These are phyloP conservation scores for Urtica urens DNA, from an alignment of 306 rosid species.

Conservation along the genomic window DNA sequence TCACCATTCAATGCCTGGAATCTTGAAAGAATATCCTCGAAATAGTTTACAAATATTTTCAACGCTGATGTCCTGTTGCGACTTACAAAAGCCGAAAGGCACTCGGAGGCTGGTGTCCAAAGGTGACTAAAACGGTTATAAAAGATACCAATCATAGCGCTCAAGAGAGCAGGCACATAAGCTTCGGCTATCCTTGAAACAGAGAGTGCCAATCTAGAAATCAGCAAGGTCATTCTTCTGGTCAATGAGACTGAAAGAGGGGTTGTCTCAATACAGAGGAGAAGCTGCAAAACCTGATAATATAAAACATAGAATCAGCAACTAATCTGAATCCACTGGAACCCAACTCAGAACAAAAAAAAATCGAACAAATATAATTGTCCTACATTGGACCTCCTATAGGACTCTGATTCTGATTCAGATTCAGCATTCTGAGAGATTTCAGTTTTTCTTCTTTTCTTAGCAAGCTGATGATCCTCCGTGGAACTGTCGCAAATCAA, in stretches of 20 bases:
- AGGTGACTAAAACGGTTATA: conserved; percentile 60
- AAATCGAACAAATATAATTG: conserved; percentile 7
- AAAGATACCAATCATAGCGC: conserved; percentile 61
- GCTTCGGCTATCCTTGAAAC: conserved; percentile 44
- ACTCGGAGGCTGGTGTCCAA: conserved; percentile 71
- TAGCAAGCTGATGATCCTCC: conserved; percentile 36
- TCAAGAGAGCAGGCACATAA: conserved; percentile 58
- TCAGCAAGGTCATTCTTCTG: conserved; percentile 50
- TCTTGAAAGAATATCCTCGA: conserved; percentile 32
- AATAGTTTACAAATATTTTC: conserved; percentile 39
- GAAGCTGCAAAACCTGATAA: conserved; percentile 57
- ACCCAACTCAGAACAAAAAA: conserved; percentile 10
- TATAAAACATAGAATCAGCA: conserved; percentile 22
- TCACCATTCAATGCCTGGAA: conserved; percentile 29
- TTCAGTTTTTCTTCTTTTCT: conserved; percentile 48
- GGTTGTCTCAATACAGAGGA: conserved; percentile 67
- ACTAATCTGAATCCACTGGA: conserved; percentile 3
- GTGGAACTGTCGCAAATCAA: conserved; percentile 22
- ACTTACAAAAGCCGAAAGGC: conserved; percentile 61
- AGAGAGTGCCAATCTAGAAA: conserved; percentile 64
- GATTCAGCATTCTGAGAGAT: conserved; percentile 19
- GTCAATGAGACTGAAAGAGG: conserved; percentile 61
- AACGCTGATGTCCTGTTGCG: conserved; percentile 37
- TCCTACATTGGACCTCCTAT: conserved; percentile 66
- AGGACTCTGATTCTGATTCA: conserved; percentile 17